phyloP scores from a whole-genome alignment of 495 filamentous ascomycete species.

The Parathielavia appendiculata region DNA sequence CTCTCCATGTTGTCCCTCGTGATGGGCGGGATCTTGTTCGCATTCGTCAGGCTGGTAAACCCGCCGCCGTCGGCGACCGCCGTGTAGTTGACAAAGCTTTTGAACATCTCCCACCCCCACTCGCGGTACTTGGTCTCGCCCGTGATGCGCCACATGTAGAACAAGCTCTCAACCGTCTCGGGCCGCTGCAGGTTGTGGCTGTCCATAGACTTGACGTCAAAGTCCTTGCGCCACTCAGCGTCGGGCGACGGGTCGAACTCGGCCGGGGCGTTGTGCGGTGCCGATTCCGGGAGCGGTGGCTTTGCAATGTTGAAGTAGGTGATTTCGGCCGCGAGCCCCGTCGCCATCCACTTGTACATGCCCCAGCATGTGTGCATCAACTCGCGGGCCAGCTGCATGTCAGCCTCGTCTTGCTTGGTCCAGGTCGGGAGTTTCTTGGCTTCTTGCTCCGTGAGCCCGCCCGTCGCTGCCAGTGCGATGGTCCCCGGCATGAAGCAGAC shows the following conservation, averaged over 20 bases:
- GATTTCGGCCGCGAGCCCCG: slow-evolving; percentile 89
- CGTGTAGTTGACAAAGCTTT: slow-evolving; percentile 79
- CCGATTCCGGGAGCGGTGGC: slow-evolving; percentile 53
- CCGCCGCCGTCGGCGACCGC: slow-evolving; percentile 67
- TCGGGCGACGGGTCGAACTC: slow-evolving; percentile 47
- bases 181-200: slow-evolving; percentile 92
- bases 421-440: slow-evolving; percentile 67
- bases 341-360: slow-evolving; percentile 83
- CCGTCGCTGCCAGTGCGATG: slow-evolving; percentile 83
- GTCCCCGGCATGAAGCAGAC: slow-evolving; percentile 98
- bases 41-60: slow-evolving; percentile 78
- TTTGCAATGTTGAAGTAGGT: slow-evolving; percentile 74
- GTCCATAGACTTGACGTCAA: slow-evolving; percentile 68
- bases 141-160: slow-evolving; percentile 99
- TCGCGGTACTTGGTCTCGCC: slow-evolving; percentile 84
- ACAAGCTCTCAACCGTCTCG: slow-evolving; percentile 89
- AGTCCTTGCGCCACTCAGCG: slow-evolving; percentile 67
- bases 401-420: slow-evolving; percentile 73
- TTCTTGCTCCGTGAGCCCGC: slow-evolving; percentile 65
- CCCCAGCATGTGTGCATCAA: slow-evolving; percentile 97
- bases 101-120: slow-evolving; percentile 99
- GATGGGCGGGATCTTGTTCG: slow-evolving; percentile 59
- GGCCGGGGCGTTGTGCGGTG: slow-evolving; percentile 43
- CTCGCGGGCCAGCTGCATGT: slow-evolving; percentile 79
- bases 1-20: slow-evolving; percentile 85